Evolutionary conservation across 345 rosid species (phyloP), one percentile per base, ranked within the genome.

Genomic region (Melastoma malabathricum): DNA sequence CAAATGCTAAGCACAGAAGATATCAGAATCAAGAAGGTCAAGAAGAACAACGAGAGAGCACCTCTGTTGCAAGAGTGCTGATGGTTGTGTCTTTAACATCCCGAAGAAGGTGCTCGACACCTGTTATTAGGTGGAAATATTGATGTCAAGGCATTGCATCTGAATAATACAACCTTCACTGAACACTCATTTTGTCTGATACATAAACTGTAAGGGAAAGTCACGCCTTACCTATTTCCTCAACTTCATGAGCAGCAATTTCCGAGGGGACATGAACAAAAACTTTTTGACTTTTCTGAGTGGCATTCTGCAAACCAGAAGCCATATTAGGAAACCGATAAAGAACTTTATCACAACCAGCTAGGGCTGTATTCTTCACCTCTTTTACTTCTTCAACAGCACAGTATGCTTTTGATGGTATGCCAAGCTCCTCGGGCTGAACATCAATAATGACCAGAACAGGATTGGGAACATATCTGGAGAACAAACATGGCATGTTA

Each of bases 371-470:
- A 29, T 43, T 47, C 16, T 45, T 62, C 65, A 81, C 88, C 80
- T 84, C 89, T 72, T 84, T 84, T 44, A 88, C 94, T 67, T 88
- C 89, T 70, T 90, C 89, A 52, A 90, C 89, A 54, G 72, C 84
- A 67, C 67, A 90, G 70, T 90, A 80, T 14, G 93, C 92, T 58
- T 86, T 86, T 12, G 92, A 83, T 20, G 94, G 96, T 56, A 84
- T 90, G 53, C 95, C 98, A 20, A 82, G 75, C 66, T 86, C 98
- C 73, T 70, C 69, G 48, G 94, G 95, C 49, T 84, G 92, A 50
- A 90, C 98, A 69, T 84, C 96, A 68, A 90, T 84, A 16, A 84
- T 90, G 60, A 92, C 93, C 75, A 92, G 59, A 34, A 92, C 86
- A 47, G 92, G 92, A 65, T 84, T 88, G 10, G 74, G 79, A 2